Percentiles rank a stretch among this genome's conserved stretches.
phyloP scores from a whole-genome alignment of 331 rosid species.

The Phaseolus coccineus region DNA sequence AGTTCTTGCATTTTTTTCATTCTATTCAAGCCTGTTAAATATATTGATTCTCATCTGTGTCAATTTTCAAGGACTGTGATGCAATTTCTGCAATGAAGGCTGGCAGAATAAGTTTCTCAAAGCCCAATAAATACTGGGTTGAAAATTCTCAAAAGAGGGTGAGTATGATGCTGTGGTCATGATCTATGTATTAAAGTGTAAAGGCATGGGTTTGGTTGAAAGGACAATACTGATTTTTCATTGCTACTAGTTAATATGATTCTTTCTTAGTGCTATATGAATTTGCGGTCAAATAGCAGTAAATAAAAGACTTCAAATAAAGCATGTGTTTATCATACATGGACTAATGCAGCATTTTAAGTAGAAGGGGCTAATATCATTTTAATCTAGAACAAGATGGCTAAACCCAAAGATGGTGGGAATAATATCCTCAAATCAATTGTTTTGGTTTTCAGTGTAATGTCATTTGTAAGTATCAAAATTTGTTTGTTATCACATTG shows the following conservation, averaged over 20 bases:
- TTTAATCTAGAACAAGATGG: conserved; percentile 8
- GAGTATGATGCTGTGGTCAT: conserved; percentile 42
- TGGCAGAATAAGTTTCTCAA: conserved; percentile 78
- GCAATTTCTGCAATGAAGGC: conserved; percentile 76
- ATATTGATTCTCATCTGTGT: conserved; percentile 23
- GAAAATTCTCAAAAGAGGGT: conserved; percentile 94
- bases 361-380: conserved; percentile 8
- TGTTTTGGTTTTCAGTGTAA: conserved; percentile 16
- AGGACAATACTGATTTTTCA: conserved; percentile 16
- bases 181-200: conserved; percentile 5
- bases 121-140: conserved; percentile 92
- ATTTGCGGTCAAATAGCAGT: conserved; percentile 20
- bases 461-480: conserved; percentile 16
- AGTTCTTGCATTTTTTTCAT: background rate
- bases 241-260: conserved; percentile 2
- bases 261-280: conserved; percentile 3
- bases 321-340: conserved; percentile 26
- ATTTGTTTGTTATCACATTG: conserved; percentile 8
- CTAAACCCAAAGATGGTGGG: conserved; percentile 26
- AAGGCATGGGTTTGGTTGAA: conserved; percentile 31
- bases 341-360: conserved; percentile 6
- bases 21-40: conserved; percentile 5
- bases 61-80: conserved; percentile 70
- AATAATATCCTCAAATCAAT: conserved; percentile 15
- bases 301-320: conserved; percentile 16